A percentile compares a stretch with the other conserved stretches of the same genome.
Evolutionary conservation across 192 early-diverging fungal species (phyloP).

Genomic region (Allomyces macrogynus): DNA sequence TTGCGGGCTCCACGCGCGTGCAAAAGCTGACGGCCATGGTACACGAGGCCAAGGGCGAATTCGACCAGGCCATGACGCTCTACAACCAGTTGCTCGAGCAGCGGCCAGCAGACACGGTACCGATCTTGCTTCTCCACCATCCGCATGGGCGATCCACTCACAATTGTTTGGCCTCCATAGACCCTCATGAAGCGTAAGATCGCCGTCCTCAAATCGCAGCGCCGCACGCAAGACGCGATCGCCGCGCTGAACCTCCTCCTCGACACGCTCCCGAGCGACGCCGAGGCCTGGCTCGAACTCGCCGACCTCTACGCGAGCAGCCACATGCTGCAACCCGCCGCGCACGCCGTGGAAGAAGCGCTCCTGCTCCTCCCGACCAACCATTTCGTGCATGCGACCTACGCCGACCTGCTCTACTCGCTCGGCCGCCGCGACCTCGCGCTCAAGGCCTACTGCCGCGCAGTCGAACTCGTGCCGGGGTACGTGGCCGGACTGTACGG

Average conservation of each 20-base stretch:
- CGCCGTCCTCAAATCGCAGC: neutral
- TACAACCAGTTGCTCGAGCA: conserved; percentile 17
- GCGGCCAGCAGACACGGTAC: no score
- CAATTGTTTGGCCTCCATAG: no score
- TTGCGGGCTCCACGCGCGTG: neutral
- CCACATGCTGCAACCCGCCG: conserved; percentile 22
- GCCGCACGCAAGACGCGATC: conserved; percentile 17
- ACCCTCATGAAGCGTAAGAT: neutral
- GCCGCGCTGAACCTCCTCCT: conserved; percentile 16
- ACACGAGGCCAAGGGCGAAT: conserved; percentile 20
- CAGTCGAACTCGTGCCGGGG: conserved; percentile 14
- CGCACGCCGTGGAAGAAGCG: conserved; percentile 28
- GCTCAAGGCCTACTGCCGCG: conserved; percentile 27
- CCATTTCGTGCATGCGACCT: conserved; percentile 21
- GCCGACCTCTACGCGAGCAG: conserved; percentile 18
- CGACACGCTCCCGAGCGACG: conserved; percentile 24
- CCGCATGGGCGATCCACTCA: no score
- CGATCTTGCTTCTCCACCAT: no score
- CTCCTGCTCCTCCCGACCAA: conserved; percentile 17
- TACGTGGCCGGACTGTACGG: neutral
- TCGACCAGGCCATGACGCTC: conserved; percentile 12
- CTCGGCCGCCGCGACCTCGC: conserved; percentile 16
- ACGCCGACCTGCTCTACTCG: conserved; percentile 25
- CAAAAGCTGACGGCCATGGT: conserved; percentile 15
- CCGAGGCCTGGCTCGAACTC: conserved; percentile 30